Percentiles rank a stretch among this genome's conserved stretches.
These are phyloP conservation scores for Boletus bicolor DNA, from an alignment of 768 basidiomycete genomes.

Conservation along the genomic window DNA sequence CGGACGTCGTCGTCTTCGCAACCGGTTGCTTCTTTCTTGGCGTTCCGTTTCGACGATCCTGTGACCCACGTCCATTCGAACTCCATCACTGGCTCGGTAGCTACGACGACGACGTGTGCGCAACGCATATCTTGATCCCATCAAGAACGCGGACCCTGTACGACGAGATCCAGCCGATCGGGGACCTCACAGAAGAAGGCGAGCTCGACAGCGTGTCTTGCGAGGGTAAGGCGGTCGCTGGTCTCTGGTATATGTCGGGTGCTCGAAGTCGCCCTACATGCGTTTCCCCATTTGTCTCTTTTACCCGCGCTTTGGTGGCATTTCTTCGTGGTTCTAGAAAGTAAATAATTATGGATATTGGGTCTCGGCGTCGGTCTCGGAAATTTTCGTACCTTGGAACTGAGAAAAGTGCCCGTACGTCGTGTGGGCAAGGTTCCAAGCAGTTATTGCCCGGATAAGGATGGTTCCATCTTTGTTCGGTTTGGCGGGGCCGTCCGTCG, in stretches of 20 bases:
- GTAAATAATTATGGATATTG: not conserved
- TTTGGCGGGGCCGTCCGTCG: not conserved
- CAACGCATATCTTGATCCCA: not conserved
- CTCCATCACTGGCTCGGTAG: not conserved
- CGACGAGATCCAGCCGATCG: slow-evolving; percentile 1
- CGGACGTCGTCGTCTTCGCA: slow-evolving; percentile 34
- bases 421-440: too few relatives aligned
- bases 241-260: slow-evolving; percentile 59
- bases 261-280: slow-evolving; percentile 64
- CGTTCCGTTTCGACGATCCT: not conserved
- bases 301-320: too few relatives aligned
- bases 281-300: slow-evolving; percentile 24
- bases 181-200: slow-evolving; percentile 29
- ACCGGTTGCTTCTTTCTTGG: not conserved
- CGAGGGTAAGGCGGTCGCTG: slow-evolving; percentile 24
- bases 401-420: too few relatives aligned
- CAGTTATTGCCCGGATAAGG: too few relatives aligned
- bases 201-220: slow-evolving; percentile 34
- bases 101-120: slow-evolving; percentile 4
- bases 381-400: not conserved
- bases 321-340: too few relatives aligned
- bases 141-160: not conserved
- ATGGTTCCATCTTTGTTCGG: not conserved
- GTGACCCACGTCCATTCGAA: not conserved
- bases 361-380: not conserved